Percentiles rank a stretch among this genome's conserved stretches.
Conservation (phyloP, 495 filamentous ascomycete species). For the Daldinia caldariorum region DNA sequence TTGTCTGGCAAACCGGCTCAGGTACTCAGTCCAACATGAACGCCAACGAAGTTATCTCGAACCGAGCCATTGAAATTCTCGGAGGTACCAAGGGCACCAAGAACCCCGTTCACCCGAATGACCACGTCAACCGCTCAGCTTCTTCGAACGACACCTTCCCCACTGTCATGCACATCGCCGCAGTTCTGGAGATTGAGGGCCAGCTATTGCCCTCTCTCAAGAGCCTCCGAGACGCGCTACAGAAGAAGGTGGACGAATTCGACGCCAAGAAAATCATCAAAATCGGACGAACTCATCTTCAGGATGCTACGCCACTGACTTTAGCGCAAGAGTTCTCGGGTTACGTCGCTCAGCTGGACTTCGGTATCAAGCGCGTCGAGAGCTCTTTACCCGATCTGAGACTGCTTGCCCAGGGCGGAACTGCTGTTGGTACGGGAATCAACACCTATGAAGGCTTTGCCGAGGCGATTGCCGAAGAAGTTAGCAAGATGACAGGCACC, state of each 20-base stretch:
- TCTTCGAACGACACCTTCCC: constrained; percentile 99
- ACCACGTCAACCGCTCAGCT: constrained; percentile 99
- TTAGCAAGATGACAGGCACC: constrained; percentile 88
- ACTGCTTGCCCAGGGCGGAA: constrained; percentile 93
- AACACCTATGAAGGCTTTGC: constrained; percentile 98
- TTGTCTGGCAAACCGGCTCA: constrained; percentile 99
- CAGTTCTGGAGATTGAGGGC: constrained; percentile 90
- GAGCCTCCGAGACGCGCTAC: constrained; percentile 81
- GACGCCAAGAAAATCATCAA: constrained; percentile 89
- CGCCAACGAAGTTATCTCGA: constrained; percentile 99
- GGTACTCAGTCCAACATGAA: constrained; percentile 99
- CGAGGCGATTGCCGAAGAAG: constrained; percentile 87
- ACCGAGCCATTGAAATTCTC: constrained; percentile 97
- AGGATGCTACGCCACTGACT: constrained; percentile 96
- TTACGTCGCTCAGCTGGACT: constrained; percentile 93
- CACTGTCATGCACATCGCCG: constrained; percentile 99
- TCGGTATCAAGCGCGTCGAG: constrained; percentile 88
- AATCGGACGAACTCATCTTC: constrained; percentile 97
- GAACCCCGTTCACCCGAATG: constrained; percentile 98
- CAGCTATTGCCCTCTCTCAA: constrained; percentile 83
- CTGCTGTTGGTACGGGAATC: constrained; percentile 95
- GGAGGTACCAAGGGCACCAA: constrained; percentile 94
- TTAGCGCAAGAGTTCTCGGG: constrained; percentile 98
- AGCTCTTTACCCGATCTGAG: constrained; percentile 82
- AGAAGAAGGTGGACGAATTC: constrained; percentile 91